Conservation (phyloP, 768 basidiomycete genomes). For the Glaciozyma martinii region DNA sequence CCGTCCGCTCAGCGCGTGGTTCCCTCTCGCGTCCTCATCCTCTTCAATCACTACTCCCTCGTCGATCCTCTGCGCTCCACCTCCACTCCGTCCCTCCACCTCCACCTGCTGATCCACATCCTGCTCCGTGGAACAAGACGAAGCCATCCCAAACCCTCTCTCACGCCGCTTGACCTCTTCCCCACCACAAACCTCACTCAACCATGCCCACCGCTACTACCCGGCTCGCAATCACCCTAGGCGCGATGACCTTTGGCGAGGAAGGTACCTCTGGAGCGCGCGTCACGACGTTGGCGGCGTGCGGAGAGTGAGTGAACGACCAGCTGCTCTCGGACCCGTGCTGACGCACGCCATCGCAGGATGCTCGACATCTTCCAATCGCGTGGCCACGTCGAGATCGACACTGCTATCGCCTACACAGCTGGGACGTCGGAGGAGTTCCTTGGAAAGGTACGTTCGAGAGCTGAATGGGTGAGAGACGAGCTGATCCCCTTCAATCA, state of each 20-base stretch:
- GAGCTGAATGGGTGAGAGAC: slow-evolving; percentile 23
- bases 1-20: too few species aligned
- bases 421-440: slow-evolving; percentile 40
- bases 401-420: slow-evolving; percentile 36
- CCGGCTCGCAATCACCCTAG: slow-evolving; percentile 2
- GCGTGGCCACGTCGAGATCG: slow-evolving; percentile 39
- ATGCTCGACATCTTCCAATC: slow-evolving; percentile 55
- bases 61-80: too few species aligned
- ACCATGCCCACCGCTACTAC: neutral
- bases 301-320: slow-evolving; percentile 4
- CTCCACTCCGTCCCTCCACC: too few species aligned
- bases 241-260: slow-evolving; percentile 28
- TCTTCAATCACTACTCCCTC: too few species aligned
- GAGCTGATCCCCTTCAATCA: neutral
- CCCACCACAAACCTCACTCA: too few species aligned
- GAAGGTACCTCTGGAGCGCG: slow-evolving; percentile 44
- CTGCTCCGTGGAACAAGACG: too few species aligned
- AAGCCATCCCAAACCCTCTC: too few species aligned
- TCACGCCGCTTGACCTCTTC: too few species aligned
- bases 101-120: too few species aligned
- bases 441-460: slow-evolving; percentile 46
- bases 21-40: too few species aligned
- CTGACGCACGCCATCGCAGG: slow-evolving; percentile 35
- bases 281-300: slow-evolving; percentile 46
- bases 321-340: neutral